A percentile compares a stretch with the other conserved stretches of the same genome.
Conservation (phyloP, 2,329 filamentous ascomycete genomes). For the Chrysoporthe cubensis region DNA sequence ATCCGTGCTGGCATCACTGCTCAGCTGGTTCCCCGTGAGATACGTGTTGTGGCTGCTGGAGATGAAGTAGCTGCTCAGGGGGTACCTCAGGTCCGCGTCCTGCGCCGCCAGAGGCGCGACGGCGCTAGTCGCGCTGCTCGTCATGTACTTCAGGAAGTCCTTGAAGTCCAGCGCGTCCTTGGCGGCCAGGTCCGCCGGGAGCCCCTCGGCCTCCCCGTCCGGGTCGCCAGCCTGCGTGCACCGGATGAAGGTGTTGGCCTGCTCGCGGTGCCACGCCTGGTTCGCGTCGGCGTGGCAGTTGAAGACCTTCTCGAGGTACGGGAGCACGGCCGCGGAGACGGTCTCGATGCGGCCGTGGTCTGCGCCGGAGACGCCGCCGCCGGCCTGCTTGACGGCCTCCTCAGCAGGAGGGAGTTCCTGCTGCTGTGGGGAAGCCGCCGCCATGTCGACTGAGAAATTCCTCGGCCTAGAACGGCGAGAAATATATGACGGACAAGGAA, state of each 20-base stretch:
- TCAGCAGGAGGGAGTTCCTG: slow-evolving; percentile 10
- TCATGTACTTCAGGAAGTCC: slow-evolving; percentile 61
- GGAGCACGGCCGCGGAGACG: slow-evolving; percentile 45
- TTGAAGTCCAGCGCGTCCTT: slow-evolving; percentile 48
- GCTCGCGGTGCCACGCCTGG: slow-evolving; percentile 49
- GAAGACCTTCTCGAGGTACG: slow-evolving; percentile 53
- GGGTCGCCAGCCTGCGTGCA: slow-evolving; percentile 48
- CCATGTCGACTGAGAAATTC: background rate
- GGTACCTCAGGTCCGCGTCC: slow-evolving; percentile 66
- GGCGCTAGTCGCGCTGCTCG: slow-evolving; percentile 50
- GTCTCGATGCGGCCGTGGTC: slow-evolving; percentile 41
- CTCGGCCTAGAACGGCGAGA: background rate
- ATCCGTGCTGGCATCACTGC: slow-evolving; percentile 82
- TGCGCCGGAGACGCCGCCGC: slow-evolving; percentile 51
- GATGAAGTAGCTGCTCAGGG: slow-evolving; percentile 89
- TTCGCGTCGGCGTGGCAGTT: slow-evolving; percentile 45
- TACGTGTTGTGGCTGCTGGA: slow-evolving; percentile 97
- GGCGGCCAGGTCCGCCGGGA: slow-evolving; percentile 32
- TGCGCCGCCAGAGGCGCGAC: slow-evolving; percentile 39
- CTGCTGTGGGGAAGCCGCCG: background rate
- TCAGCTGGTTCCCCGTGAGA: slow-evolving; percentile 85
- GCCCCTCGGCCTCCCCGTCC: slow-evolving; percentile 31
- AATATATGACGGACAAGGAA: background rate
- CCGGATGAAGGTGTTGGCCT: slow-evolving; percentile 51
- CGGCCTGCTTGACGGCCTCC: slow-evolving; percentile 47